Evolutionary conservation across 2,329 filamentous ascomycete genomes (phyloP), one percentile per base, ranked within the genome.

Genomic region (Neopestalotiopsis sp.): DNA sequence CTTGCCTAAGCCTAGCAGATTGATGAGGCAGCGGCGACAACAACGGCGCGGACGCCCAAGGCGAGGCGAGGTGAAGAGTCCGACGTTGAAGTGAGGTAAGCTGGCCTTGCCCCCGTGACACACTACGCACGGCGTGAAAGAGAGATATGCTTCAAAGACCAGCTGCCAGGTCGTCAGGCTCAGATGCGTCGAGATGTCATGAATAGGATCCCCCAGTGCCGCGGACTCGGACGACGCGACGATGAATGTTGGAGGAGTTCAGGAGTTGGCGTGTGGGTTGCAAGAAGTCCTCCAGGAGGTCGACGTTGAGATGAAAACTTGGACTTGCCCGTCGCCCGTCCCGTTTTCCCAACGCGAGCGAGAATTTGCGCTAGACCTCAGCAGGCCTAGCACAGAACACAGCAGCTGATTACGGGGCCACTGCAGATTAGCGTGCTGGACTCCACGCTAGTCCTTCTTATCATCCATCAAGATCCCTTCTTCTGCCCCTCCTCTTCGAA

Each of bases 61-160:
- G 30, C 28, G 30, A 38, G 59, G 34, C 34, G 30, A 32, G 30
- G 62, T 40, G 56, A 40, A 7, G 57, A 34, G 28, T 24, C 40
- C 30, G 40, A 40, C 65, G 56, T 20, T 57, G 34, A 30, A 20
- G 30, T 60, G 13, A 30, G 61, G 52, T 42, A 68, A 42, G 61
- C 28, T 40, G 14, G 67, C 64, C 60, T 13, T 62, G 67, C 62
- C 63, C 67, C 67, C 62, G 67, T 68, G 67, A 68, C 62, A 24
- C 30, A 28, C 57, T 4, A 34, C 57, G 34, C 30, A 28, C 59
- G 13, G 59, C 59, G 34, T 14, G 59, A 34, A 40, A 14, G 59
- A 30, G 17, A 40, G 59, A 62, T 34, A 32, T 14, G 59, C 17
- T 62, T 20, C 10, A 6, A 40, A 62, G 59, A 34, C 30, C 28